Percentiles rank a stretch among this genome's conserved stretches.
Conservation (phyloP, 2,329 filamentous ascomycete genomes). For the Phaeosphaeria sp. region DNA sequence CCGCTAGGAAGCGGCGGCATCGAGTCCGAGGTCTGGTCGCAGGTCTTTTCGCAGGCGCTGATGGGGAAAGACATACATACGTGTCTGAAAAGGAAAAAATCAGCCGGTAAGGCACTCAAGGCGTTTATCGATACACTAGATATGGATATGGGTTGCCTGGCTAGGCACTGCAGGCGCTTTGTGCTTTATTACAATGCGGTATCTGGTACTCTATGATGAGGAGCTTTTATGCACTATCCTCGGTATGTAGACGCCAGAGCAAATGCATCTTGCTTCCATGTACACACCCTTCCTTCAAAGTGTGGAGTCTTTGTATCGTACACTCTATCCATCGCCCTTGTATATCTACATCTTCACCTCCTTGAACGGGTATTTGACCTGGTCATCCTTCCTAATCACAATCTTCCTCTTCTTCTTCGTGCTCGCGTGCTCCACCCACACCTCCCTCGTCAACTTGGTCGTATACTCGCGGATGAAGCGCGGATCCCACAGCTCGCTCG, state of each 20-base stretch:
- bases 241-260: background rate
- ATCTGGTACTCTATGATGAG: background rate
- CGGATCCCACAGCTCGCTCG: slow-evolving; percentile 95
- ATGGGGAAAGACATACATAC: background rate
- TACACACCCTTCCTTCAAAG: background rate
- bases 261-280: background rate
- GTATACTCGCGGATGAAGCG: slow-evolving; percentile 85
- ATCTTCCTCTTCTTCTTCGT: slow-evolving; percentile 92
- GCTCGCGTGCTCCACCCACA: slow-evolving; percentile 85
- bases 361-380: slow-evolving; percentile 70
- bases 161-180: background rate
- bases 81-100: background rate
- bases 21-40: slow-evolving; percentile 7
- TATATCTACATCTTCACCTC: slow-evolving; percentile 46
- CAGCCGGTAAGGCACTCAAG: background rate
- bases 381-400: slow-evolving; percentile 83
- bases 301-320: background rate
- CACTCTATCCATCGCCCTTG: background rate
- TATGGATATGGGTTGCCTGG: slow-evolving; percentile 4
- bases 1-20: slow-evolving; percentile 27
- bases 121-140: background rate
- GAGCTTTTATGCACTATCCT: background rate
- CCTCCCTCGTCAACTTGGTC: slow-evolving; percentile 74
- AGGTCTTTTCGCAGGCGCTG: slow-evolving; percentile 1
- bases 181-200: background rate